Conservation (phyloP, 2,329 filamentous ascomycete genomes). For the Fusarium coffeatum region DNA sequence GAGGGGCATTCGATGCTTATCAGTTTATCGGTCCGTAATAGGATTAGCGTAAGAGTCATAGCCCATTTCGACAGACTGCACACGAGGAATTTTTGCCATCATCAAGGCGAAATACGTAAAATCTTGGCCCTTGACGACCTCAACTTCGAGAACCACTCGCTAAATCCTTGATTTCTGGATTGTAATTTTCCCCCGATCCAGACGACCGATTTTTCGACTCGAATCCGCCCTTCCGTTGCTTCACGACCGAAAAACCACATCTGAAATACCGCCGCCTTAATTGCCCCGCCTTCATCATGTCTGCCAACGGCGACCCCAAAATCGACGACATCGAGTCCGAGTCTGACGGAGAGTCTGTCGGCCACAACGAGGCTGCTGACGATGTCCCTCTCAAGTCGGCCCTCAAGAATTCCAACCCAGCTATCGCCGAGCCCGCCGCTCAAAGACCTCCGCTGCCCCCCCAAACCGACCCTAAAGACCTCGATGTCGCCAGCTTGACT, state of each 20-base stretch:
- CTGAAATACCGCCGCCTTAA: conserved; percentile 35
- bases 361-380: conserved; percentile 68
- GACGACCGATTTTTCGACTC: conserved; percentile 21
- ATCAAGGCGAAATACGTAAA: conserved; percentile 52
- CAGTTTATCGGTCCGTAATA: conserved; percentile 51
- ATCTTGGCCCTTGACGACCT: conserved; percentile 34
- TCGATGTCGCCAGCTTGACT: conserved; percentile 83
- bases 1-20: conserved; percentile 55
- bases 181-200: conserved; percentile 37
- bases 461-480: conserved; percentile 90
- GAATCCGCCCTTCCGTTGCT: conserved; percentile 25
- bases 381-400: conserved; percentile 83
- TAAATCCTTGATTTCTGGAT: conserved; percentile 30
- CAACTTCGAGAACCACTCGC: conserved; percentile 34
- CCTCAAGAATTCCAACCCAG: conserved; percentile 77
- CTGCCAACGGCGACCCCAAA: conserved; percentile 69
- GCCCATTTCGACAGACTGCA: conserved; percentile 50
- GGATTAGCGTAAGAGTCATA: conserved; percentile 57
- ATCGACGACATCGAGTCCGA: conserved; percentile 81
- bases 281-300: conserved; percentile 59
- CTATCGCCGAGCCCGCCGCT: conserved; percentile 67
- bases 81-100: conserved; percentile 59
- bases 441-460: conserved; percentile 72
- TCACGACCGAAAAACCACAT: conserved; percentile 39
- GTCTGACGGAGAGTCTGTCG: conserved; percentile 73